Evolutionary conservation across 2,329 filamentous ascomycete species (phyloP).

Genomic region (Aspergillus ochraceus): DNA sequence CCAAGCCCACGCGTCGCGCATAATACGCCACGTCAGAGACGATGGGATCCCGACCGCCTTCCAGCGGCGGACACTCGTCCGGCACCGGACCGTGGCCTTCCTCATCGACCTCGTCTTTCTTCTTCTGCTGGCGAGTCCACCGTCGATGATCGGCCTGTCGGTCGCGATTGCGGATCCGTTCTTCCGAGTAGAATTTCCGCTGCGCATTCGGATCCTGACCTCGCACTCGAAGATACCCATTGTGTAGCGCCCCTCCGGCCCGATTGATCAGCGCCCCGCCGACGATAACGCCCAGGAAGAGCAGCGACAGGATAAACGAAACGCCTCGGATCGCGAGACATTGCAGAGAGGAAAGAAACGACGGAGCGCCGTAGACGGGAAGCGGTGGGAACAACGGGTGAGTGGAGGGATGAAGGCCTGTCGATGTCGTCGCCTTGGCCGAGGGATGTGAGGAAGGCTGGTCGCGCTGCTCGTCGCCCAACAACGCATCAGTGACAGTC

Average conservation of each 20-base stretch:
- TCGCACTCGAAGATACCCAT: conserved; percentile 55
- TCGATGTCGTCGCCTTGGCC: background rate
- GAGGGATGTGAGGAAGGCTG: background rate
- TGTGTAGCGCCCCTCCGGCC: conserved; percentile 54
- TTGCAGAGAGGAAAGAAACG: conserved; percentile 63
- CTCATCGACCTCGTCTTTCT: conserved; percentile 40
- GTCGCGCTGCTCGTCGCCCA: background rate
- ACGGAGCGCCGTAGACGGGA: conserved; percentile 77
- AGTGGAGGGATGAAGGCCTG: background rate
- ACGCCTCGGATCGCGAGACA: conserved; percentile 64
- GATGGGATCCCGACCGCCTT: conserved; percentile 77
- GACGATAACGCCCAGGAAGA: conserved; percentile 75
- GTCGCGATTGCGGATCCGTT: conserved; percentile 58
- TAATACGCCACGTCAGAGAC: conserved; percentile 82
- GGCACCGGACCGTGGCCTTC: conserved; percentile 18
- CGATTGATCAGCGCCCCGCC: conserved; percentile 70
- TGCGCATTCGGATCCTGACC: conserved; percentile 60
- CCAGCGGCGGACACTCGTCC: conserved; percentile 67
- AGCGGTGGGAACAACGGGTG: conserved; percentile 73
- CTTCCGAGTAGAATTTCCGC: conserved; percentile 73
- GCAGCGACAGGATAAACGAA: conserved; percentile 74
- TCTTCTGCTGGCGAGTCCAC: conserved; percentile 57
- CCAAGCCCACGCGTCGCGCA: conserved; percentile 80
- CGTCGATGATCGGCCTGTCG: conserved; percentile 59
- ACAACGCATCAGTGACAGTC: conserved; percentile 13